Evolutionary conservation across 140 eudicot genomes (phyloP), one percentile per base, ranked within the genome.

Genomic region (Anethum foeniculum): DNA sequence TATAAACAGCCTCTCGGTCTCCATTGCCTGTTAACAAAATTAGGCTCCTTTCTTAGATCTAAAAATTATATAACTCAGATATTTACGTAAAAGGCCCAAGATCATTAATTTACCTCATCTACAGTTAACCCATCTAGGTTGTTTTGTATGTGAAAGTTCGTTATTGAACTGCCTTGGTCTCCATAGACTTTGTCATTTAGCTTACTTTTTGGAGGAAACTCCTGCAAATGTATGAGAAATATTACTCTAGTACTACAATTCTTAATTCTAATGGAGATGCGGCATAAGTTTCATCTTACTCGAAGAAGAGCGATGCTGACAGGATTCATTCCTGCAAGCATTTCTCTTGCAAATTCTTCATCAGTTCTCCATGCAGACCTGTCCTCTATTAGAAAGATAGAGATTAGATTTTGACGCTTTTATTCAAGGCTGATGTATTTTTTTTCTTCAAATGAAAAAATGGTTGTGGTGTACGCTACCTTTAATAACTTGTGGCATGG

Each of bases 321-420:
- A 43, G 97, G 97, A 84, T 93, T 91, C 30, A 91, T 64, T 69
- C 98, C 98, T 0, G 98, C 98, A 48, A 94, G 64, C 96, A 94
- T 94, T 84, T 94, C 97, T 84, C 97, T 90, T 13, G 92, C 91
- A 76, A 91, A 92, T 82, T 94, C 98, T 83, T 87, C 94, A 81
- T 94, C 98, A 0, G 92, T 90, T 81, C 87, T 90, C 98, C 98
- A 94, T 13, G 94, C 97, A n/a, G 90, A 80, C 75, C 69, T 44
- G 28, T 79, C 76, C 54, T 13, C 81, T 79, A 34, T 34, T 34
- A 34, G 38, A 19, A 58, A 19, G 1, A 14, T 13, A 27, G 15
- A 2, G 0, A 14, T 32, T 0, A 30, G 14, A 32, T 28, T 2
- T 30, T 39, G 43, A 39, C 43, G 43, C 43, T 39, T 39, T 39